A percentile compares a stretch with the other conserved stretches of the same genome.
Conservation (phyloP, 2,329 filamentous ascomycete species). For the Amphichorda felina region DNA sequence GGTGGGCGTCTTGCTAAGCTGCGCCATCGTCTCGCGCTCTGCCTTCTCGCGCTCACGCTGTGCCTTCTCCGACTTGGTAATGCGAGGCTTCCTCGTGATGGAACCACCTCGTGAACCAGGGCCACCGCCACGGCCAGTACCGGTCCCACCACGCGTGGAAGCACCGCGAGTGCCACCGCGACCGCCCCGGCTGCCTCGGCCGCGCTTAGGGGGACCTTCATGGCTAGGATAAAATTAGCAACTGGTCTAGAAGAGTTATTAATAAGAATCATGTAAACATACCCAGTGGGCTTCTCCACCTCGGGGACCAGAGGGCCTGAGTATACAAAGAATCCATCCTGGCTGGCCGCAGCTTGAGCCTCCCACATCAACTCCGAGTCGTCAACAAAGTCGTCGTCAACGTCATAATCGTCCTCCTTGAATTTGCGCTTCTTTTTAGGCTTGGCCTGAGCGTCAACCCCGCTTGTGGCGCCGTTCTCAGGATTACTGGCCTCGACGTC, state of each 20-base stretch:
- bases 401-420: slow-evolving; percentile 74
- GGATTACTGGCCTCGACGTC: slow-evolving; percentile 71
- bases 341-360: slow-evolving; percentile 83
- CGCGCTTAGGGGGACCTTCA: slow-evolving; percentile 62
- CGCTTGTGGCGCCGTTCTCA: slow-evolving; percentile 61
- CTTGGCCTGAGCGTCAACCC: slow-evolving; percentile 49
- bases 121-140: slow-evolving; percentile 33
- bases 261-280: slow-evolving; percentile 17
- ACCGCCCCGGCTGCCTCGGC: slow-evolving; percentile 36
- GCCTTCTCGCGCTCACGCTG: slow-evolving; percentile 72
- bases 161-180: slow-evolving; percentile 48
- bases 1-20: slow-evolving; percentile 23
- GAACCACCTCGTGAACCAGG: slow-evolving; percentile 67
- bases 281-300: slow-evolving; percentile 58
- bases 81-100: slow-evolving; percentile 68
- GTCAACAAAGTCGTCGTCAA: slow-evolving; percentile 76
- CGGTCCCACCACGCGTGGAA: slow-evolving; percentile 41
- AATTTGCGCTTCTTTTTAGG: slow-evolving; percentile 72
- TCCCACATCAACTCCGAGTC: slow-evolving; percentile 94
- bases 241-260: slow-evolving; percentile 1
- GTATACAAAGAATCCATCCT: slow-evolving; percentile 97
- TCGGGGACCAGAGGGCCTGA: slow-evolving; percentile 83
- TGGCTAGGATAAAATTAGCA: slow-evolving; percentile 39
- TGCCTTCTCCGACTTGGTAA: slow-evolving; percentile 76
- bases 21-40: slow-evolving; percentile 48